Base-by-base conservation (phyloP, 1,284 basidiomycete species). In the Xerocomus tenax region DNA sequence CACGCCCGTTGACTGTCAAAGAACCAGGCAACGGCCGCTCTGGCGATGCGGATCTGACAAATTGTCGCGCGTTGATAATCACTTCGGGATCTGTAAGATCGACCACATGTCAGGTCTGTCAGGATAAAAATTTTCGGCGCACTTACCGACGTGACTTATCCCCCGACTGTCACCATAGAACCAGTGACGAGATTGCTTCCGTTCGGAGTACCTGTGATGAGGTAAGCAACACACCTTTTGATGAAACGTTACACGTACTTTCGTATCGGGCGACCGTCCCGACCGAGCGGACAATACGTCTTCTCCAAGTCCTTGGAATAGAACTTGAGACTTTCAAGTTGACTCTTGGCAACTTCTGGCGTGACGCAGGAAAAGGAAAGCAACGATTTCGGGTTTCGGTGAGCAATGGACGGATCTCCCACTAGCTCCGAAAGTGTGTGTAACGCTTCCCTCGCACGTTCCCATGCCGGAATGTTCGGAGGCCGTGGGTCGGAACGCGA, bases 321-420 rank as follows among this genome's bases (percentile, higher is more conserved):
- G 35, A 70, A 65, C 45, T 58, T 62, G 49, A 82, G 64, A 23
- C 70, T 63, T 29, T 79, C 76, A 4, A 64, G 65, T 59, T 86
- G 82, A 23, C 66, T 72, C 58, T 74, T 68, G 26, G 74, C 63
- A 7, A 77, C 67, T 13, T 81, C 77, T 3, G 70, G 66, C 0
- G 77, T 59, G 23, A 84, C 71, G 55, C 80, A 80, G n/a, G 77
- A 83, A 60, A 88, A 88, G 3, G 82, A 84, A 46, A 87, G 66
- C 0, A 79, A 69, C 3, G 76, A 82, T 15, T 58, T 54, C 8
- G 83, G 77, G 56, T 83, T 73, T n/a, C 78, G 75, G 5, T 67
- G 61, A 8, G 70, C 69, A 26, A 82, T 74, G 9, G 67, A 66
- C 3, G 72, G 61, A 57, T 80, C 72, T 19, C 71, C 73, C 36